phyloP scores from a whole-genome alignment of 2,329 filamentous ascomycete species.

The Nigrospora oryzae region DNA sequence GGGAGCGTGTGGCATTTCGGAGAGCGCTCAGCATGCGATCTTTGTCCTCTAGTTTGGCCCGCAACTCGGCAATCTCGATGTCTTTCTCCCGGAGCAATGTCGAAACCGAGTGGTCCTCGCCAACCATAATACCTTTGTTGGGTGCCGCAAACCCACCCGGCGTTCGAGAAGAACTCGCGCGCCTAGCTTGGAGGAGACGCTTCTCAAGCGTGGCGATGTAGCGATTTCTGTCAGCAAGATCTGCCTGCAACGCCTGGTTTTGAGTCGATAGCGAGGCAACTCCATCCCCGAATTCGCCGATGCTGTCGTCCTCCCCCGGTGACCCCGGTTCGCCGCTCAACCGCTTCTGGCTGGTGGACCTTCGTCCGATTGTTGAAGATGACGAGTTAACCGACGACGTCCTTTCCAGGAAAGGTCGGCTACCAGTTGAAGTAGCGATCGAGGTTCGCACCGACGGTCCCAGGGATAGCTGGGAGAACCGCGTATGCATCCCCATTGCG shows the following conservation, averaged over 20 bases:
- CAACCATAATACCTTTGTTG: constrained; percentile 58
- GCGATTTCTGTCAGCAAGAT: constrained; percentile 91
- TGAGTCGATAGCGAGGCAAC: constrained; percentile 76
- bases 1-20: constrained; percentile 74
- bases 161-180: constrained; percentile 81
- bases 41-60: constrained; percentile 84
- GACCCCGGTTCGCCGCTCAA: constrained; percentile 31
- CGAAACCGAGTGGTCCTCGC: constrained; percentile 70
- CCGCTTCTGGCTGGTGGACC: constrained; percentile 36
- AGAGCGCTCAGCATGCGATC: constrained; percentile 87
- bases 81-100: constrained; percentile 79
- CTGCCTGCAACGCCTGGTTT: constrained; percentile 85
- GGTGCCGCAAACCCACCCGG: constrained; percentile 61
- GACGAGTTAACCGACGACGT: constrained; percentile 60
- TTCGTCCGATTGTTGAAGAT: constrained; percentile 48
- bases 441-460: constrained; percentile 59
- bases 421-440: constrained; percentile 51
- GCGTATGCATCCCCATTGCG: constrained; percentile 54
- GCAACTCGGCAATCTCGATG: constrained; percentile 83
- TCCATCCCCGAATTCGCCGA: constrained; percentile 80
- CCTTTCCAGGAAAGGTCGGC: constrained; percentile 48
- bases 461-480: constrained; percentile 51
- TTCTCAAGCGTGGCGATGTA: constrained; percentile 95
- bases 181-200: constrained; percentile 78
- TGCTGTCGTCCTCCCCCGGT: constrained; percentile 58